Base-by-base conservation (phyloP, 305 asterid species). In the Andrographis paniculata region DNA sequence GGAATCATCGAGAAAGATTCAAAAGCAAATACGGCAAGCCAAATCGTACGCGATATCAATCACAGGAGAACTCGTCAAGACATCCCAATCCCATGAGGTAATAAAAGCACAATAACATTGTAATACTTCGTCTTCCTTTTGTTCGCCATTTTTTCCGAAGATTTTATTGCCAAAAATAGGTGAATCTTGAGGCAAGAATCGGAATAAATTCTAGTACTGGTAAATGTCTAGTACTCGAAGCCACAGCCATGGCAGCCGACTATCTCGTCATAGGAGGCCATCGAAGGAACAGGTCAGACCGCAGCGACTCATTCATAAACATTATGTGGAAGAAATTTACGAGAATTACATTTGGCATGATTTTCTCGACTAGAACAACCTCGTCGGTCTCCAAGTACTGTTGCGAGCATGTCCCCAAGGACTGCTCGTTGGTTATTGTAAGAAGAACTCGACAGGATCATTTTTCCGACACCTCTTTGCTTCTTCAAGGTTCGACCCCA, bases 131-230 rank as follows among this genome's bases (percentile, higher is more conserved):
- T 9, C 17, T 10, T 5, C 1, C n/a, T 11, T 19, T 8, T 2
- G 10, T 33, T 13, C 22, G 4, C n/a, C 28, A 6, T 10, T 33
- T 14, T 33, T 14, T 45, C 22, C 24, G 28, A 45, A 24, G 17
- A 16, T 8, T 20, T 39, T 17, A 16, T 1, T 3, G 6, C 17
- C 38, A 33, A 10, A 27, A 53, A 43, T 62, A 86, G 94, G 92
- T 86, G 9, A 64, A 69, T 62, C 65, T 85, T 79, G 95, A 82
- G 55, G 95, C 88, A 10, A 65, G 94, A 63, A 77, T 85, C 28
- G 92, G 84, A 48, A 55, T 73, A 49, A 68, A 68, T 62, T 65
- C 86, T 1, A 63, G 62, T 40, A 52, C 73, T 21, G 88, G 84
- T n/a, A 78, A 50, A 56, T 92, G 88, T 6, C 70, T 85, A 14